Percentiles rank a stretch among this genome's conserved stretches.
phyloP scores from a whole-genome alignment of 2,329 filamentous ascomycete species.

The Phaeosphaeria sp. region DNA sequence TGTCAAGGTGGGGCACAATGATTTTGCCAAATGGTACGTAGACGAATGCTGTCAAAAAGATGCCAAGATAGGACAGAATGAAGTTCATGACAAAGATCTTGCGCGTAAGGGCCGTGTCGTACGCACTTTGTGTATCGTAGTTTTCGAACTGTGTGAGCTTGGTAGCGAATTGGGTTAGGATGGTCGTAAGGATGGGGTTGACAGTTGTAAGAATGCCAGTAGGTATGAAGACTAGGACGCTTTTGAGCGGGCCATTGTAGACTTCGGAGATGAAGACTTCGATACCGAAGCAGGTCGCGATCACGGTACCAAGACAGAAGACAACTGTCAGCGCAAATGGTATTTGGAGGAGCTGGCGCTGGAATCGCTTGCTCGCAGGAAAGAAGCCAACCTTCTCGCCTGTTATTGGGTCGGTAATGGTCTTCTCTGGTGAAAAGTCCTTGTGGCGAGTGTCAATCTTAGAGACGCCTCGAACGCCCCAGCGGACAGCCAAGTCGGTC shows the following conservation, averaged over 20 bases:
- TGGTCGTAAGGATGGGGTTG: constrained; percentile 76
- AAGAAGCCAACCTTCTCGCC: constrained; percentile 80
- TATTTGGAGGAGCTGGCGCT: constrained; percentile 79
- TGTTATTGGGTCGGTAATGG: constrained; percentile 79
- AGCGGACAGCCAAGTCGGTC: constrained; percentile 81
- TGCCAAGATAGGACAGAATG: constrained; percentile 90
- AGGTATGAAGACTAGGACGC: constrained; percentile 84
- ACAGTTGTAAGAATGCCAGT: constrained; percentile 84
- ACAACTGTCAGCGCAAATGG: constrained; percentile 82
- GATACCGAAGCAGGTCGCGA: constrained; percentile 85
- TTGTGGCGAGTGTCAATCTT: constrained; percentile 77
- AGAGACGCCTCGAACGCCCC: constrained; percentile 86
- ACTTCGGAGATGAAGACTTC: constrained; percentile 97
- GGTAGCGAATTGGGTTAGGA: constrained; percentile 79
- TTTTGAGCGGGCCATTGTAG: constrained; percentile 87
- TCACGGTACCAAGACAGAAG: constrained; percentile 77
- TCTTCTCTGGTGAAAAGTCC: constrained; percentile 80
- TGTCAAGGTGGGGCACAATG: constrained; percentile 83
- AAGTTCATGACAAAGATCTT: constrained; percentile 98
- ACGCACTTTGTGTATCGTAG: constrained; percentile 84
- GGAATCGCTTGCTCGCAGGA: constrained; percentile 74
- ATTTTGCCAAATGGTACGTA: constrained; percentile 90
- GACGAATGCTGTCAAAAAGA: constrained; percentile 86
- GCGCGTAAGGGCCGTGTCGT: constrained; percentile 82
- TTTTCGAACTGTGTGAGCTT: constrained; percentile 85